Evolutionary conservation across 2,329 filamentous ascomycete genomes (phyloP).

Genomic region (Trichoderma sp.): DNA sequence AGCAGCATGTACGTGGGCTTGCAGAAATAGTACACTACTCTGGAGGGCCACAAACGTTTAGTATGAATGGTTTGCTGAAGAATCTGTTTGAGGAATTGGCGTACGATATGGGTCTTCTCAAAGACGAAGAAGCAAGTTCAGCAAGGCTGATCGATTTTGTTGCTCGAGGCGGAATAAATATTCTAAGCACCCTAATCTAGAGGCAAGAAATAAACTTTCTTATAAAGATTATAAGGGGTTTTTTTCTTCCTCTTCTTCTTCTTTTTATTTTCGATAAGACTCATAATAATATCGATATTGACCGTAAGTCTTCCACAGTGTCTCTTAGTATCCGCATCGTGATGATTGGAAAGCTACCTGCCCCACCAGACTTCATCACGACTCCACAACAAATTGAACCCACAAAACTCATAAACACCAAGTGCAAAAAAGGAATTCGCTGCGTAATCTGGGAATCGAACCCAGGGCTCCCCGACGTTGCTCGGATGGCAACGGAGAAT

Average conservation of each 20-base stretch:
- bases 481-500: slow-evolving; percentile 31
- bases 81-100: not conserved
- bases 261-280: too few relatives aligned
- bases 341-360: too few relatives aligned
- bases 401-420: not conserved
- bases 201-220: not conserved
- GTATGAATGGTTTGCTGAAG: not conserved
- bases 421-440: not conserved
- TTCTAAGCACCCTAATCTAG: not conserved
- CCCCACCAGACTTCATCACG: not conserved
- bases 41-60: not conserved
- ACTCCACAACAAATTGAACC: not conserved
- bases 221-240: too few relatives aligned
- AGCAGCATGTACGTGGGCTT: slow-evolving; percentile 1
- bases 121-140: not conserved
- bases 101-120: not conserved
- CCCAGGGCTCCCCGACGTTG: slow-evolving; percentile 34
- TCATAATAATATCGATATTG: too few relatives aligned
- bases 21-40: not conserved
- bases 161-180: not conserved
- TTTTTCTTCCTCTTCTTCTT: too few relatives aligned
- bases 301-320: too few relatives aligned
- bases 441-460: slow-evolving; percentile 36
- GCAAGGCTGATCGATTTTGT: not conserved
- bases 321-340: too few relatives aligned